Evolutionary conservation across 176 grass and related monocot genomes (phyloP).

Genomic region (Dactylis glomerata): DNA sequence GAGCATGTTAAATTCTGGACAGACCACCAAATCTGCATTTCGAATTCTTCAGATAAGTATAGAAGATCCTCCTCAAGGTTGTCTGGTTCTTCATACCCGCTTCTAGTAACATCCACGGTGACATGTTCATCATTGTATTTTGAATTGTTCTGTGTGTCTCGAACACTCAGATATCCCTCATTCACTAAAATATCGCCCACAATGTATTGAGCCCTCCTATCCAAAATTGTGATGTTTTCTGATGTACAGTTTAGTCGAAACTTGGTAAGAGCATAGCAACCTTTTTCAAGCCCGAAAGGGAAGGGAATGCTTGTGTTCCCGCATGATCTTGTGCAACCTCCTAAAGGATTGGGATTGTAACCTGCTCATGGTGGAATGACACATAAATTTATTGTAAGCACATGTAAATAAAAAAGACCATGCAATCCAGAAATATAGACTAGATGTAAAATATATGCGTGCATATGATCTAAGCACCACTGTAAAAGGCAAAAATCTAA

Average conservation of each 20-base stretch:
- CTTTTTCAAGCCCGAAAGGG: slow-evolving; percentile 33
- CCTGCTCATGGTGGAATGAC: background rate
- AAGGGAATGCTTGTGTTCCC: slow-evolving; percentile 22
- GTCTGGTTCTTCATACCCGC: too few species aligned
- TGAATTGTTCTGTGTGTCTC: background rate
- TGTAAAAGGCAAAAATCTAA: too few species aligned
- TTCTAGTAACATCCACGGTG: too few species aligned
- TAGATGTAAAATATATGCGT: background rate
- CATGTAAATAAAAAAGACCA: background rate
- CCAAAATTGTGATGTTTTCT: background rate
- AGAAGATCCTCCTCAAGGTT: background rate
- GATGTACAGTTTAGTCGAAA: too few species aligned
- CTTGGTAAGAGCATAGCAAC: background rate
- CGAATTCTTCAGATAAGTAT: background rate
- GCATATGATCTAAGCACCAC: too few species aligned
- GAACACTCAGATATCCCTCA: background rate
- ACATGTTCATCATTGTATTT: too few species aligned
- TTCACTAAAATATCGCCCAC: background rate
- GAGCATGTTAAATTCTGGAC: too few species aligned
- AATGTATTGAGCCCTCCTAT: background rate
- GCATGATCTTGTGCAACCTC: too few species aligned
- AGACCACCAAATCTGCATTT: background rate
- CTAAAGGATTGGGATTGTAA: too few species aligned
- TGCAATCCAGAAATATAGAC: too few species aligned
- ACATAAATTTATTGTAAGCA: background rate